phyloP scores from a whole-genome alignment of 495 filamentous ascomycete genomes.

The Penicillium ucsense region DNA sequence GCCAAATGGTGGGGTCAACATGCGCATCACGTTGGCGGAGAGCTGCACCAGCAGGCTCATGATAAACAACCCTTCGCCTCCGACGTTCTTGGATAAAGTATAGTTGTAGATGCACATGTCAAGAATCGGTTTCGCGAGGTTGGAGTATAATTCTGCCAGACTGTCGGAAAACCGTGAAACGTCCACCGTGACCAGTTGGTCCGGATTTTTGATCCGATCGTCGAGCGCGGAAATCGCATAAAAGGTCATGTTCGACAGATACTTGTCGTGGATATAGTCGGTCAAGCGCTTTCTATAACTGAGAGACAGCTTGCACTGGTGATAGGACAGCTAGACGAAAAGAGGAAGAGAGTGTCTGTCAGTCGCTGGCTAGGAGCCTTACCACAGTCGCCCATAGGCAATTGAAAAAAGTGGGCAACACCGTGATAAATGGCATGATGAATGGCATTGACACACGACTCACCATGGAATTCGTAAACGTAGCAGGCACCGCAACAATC shows the following conservation, averaged over 20 bases:
- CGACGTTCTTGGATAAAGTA: constrained; percentile 83
- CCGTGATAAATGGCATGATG: no score
- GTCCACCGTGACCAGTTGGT: constrained; percentile 94
- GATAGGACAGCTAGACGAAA: constrained; percentile 69
- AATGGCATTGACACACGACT: constrained; percentile 12
- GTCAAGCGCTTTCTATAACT: constrained; percentile 89
- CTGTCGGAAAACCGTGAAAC: constrained; percentile 94
- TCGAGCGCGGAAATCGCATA: constrained; percentile 93
- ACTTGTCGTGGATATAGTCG: constrained; percentile 84
- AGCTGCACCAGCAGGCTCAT: constrained; percentile 92
- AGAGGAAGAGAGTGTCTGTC: constrained; percentile 3
- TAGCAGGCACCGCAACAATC: constrained; percentile 92
- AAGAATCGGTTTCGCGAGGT: constrained; percentile 88
- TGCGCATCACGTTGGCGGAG: constrained; percentile 87
- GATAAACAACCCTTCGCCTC: constrained; percentile 86
- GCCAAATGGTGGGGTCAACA: constrained; percentile 92
- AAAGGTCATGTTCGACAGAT: constrained; percentile 93
- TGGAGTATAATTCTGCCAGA: constrained; percentile 89
- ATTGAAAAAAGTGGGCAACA: no score
- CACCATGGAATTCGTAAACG: constrained; percentile 98
- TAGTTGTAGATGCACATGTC: constrained; percentile 97
- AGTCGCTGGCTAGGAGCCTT: no score
- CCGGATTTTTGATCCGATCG: constrained; percentile 96
- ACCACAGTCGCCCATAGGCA: constrained; percentile 1
- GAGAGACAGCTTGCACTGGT: constrained; percentile 88